Conservation (phyloP, 805 yeast species). For the Starmerella roubikii region DNA sequence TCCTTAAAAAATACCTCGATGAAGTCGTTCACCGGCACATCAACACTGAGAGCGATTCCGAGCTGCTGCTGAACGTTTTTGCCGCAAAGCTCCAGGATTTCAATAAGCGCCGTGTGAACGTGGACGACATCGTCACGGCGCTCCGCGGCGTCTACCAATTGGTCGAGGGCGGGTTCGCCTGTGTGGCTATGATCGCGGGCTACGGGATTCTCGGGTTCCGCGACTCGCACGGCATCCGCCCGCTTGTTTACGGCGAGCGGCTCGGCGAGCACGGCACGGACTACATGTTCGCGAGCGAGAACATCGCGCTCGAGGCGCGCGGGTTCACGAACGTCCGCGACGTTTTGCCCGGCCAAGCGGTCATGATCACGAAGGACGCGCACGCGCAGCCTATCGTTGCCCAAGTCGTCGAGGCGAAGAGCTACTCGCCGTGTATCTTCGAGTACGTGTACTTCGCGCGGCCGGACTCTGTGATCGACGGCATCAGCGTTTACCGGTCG, state of each 20-base stretch:
- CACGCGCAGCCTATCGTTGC: slow-evolving; percentile 61
- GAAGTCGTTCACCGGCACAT: slow-evolving; percentile 93
- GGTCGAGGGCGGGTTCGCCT: slow-evolving; percentile 95
- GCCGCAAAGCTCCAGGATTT: slow-evolving; percentile 84
- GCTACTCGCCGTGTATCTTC: slow-evolving; percentile 88
- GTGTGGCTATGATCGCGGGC: slow-evolving; percentile 90
- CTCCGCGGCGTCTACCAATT: slow-evolving; percentile 64
- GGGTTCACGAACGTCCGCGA: slow-evolving; percentile 72
- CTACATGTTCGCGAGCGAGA: slow-evolving; percentile 90
- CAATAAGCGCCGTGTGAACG: slow-evolving; percentile 86
- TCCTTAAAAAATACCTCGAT: slow-evolving; percentile 67
- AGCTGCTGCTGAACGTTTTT: slow-evolving; percentile 73
- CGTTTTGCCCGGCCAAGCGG: slow-evolving; percentile 90
- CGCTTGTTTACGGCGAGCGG: slow-evolving; percentile 77
- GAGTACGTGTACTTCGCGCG: slow-evolving; percentile 97
- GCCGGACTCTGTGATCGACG: slow-evolving; percentile 92
- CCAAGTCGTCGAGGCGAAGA: slow-evolving; percentile 66
- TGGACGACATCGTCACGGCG: slow-evolving; percentile 77
- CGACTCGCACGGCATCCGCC: slow-evolving; percentile 95
- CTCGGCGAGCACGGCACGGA: slow-evolving; percentile 55
- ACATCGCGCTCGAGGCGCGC: slow-evolving; percentile 87
- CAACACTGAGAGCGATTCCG: slow-evolving; percentile 94
- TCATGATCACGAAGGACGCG: slow-evolving; percentile 64
- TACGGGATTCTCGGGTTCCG: slow-evolving; percentile 91
- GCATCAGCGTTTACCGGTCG: slow-evolving; percentile 88